These are phyloP conservation scores for Lactifluus echinatus DNA, from an alignment of 768 basidiomycete species.

Conservation along the genomic window DNA sequence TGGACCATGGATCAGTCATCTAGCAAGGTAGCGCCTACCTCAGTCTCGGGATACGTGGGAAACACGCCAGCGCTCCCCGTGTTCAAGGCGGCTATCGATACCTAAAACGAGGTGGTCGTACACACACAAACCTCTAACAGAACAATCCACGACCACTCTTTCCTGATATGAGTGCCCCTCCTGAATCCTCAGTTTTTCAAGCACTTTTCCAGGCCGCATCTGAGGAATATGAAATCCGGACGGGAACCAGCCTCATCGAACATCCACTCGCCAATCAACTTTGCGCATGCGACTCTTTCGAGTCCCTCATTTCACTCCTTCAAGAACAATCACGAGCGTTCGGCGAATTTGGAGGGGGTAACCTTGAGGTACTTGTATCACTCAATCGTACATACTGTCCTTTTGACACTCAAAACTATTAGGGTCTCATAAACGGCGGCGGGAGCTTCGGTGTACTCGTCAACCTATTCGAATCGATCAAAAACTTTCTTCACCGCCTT, in stretches of 20 bases:
- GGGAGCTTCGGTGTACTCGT: not conserved
- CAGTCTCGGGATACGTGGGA: too few relatives aligned
- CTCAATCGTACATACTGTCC: not conserved
- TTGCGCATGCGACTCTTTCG: not conserved
- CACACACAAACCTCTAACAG: too few relatives aligned
- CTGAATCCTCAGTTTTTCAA: not conserved
- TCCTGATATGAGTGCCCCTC: not conserved
- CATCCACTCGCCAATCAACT: not conserved
- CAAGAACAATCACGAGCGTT: not conserved
- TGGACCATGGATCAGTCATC: too few relatives aligned
- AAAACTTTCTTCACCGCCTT: not conserved
- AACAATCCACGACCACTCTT: not conserved
- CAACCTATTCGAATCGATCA: not conserved
- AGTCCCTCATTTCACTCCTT: not conserved
- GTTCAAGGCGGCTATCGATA: too few relatives aligned
- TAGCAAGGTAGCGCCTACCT: too few relatives aligned
- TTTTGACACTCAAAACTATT: not conserved
- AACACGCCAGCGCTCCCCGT: too few relatives aligned
- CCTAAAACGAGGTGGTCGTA: too few relatives aligned
- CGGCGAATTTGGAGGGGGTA: not conserved
- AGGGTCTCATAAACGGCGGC: not conserved
- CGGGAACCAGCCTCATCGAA: not conserved
- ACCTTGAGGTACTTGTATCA: not conserved
- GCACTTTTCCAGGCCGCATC: not conserved
- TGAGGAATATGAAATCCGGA: not conserved